phyloP scores from a whole-genome alignment of 2,329 filamentous ascomycete species.

The Scedosporium dehoogii region DNA sequence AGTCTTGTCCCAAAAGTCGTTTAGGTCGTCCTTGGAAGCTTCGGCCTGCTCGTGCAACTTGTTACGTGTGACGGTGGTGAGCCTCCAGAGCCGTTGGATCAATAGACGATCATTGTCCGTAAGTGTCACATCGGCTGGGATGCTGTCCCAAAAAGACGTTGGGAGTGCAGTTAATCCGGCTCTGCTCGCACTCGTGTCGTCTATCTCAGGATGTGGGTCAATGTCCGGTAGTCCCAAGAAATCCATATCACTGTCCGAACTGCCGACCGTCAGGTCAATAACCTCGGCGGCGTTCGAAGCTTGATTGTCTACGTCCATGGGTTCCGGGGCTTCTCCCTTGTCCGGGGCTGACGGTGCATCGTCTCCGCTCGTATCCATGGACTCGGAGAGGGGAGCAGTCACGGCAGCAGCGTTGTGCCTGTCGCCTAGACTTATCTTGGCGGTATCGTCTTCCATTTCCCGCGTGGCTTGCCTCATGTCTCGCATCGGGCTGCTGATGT shows the following conservation, averaged over 20 bases:
- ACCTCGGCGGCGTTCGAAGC: background rate
- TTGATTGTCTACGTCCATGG: background rate
- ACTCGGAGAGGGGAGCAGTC: background rate
- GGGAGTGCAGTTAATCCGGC: conserved; percentile 10
- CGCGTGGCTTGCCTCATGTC: background rate
- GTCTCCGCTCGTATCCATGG: background rate
- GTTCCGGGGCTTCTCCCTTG: background rate
- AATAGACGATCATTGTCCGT: background rate
- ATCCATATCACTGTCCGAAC: background rate
- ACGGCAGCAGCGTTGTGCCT: background rate
- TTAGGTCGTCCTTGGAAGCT: background rate
- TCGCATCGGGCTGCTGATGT: conserved; percentile 7
- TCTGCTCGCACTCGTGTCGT: conserved; percentile 10
- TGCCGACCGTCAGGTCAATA: background rate
- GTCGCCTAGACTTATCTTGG: background rate
- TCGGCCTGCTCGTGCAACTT: background rate
- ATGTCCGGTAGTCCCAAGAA: background rate
- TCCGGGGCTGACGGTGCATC: background rate
- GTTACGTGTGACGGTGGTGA: conserved; percentile 18
- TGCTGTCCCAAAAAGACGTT: conserved; percentile 14
- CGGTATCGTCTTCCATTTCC: background rate
- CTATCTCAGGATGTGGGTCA: background rate
- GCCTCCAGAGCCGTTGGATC: conserved; percentile 12
- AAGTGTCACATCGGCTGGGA: background rate
- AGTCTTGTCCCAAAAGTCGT: conserved; percentile 9